Evolutionary conservation across 177 flowering plant species (phyloP).

Genomic region (Vitis hybrid): DNA sequence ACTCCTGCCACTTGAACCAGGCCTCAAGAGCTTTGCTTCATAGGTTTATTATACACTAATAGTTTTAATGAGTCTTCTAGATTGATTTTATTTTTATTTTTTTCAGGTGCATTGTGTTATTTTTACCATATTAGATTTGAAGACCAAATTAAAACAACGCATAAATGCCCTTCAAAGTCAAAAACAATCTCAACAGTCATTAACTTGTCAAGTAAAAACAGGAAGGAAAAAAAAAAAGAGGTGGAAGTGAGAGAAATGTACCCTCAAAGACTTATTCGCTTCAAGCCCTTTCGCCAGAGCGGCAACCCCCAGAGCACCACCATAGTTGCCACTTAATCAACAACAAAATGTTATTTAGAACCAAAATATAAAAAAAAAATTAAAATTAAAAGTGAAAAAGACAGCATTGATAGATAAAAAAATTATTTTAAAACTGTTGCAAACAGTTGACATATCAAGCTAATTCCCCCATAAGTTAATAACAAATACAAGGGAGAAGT

Average conservation of each 20-base stretch:
- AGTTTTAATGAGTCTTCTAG: too few relatives aligned
- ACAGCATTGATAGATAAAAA: too few relatives aligned
- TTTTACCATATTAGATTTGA: too few relatives aligned
- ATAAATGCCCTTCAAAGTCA: too few relatives aligned
- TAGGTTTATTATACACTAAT: too few relatives aligned
- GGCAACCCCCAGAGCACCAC: conserved; percentile 92
- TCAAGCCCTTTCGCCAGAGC: conserved; percentile 91
- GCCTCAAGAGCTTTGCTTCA: too few relatives aligned
- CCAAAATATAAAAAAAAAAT: neutral
- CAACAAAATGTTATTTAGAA: conserved; percentile 11
- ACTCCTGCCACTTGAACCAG: too few relatives aligned
- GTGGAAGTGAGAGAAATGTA: conserved; percentile 22
- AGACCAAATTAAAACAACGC: too few relatives aligned
- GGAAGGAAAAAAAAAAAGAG: neutral
- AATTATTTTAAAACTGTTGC: neutral
- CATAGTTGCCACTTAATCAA: conserved; percentile 81
- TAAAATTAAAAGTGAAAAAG: neutral
- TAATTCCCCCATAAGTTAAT: neutral
- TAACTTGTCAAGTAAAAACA: neutral
- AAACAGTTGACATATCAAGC: neutral
- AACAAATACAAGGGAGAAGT: neutral
- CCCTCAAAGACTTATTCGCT: conserved; percentile 87
- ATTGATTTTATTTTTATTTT: too few relatives aligned
- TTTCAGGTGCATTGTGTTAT: too few relatives aligned
- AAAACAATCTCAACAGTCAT: too few relatives aligned